Percentiles rank a stretch among this genome's conserved stretches.
Conservation (phyloP, 2,329 filamentous ascomycete species). For the Nothomitra cinnamomea region DNA sequence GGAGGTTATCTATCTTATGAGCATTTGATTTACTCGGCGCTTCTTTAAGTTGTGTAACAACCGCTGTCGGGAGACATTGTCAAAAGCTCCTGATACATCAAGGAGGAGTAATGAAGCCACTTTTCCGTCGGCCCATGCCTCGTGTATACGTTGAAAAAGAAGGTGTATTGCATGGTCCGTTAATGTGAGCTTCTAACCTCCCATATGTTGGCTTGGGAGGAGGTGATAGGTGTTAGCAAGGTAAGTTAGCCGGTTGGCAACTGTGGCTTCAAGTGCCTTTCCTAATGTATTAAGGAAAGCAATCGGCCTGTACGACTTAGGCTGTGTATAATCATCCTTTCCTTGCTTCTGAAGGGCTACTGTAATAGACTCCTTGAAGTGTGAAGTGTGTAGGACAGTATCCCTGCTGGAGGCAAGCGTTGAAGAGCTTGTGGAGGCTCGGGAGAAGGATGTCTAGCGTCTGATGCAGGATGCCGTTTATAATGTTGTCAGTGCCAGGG, state of each 20-base stretch:
- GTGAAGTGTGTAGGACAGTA: background rate
- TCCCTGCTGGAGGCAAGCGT: background rate
- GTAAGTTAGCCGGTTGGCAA: background rate
- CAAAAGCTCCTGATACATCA: constrained; percentile 6
- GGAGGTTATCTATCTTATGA: constrained; percentile 8
- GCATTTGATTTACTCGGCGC: background rate
- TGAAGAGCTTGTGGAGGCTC: background rate
- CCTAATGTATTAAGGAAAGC: background rate
- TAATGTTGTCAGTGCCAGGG: constrained; percentile 13
- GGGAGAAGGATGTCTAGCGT: background rate
- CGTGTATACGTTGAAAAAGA: constrained; percentile 3
- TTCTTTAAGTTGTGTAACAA: constrained; percentile 6
- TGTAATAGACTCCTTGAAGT: background rate
- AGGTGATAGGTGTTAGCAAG: background rate
- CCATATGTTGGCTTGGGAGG: background rate
- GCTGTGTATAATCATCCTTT: background rate
- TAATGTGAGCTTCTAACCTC: background rate
- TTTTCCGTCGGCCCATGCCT: constrained; percentile 1
- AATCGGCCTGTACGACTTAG: background rate
- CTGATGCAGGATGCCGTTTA: background rate
- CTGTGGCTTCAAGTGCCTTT: background rate
- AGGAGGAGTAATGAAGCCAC: constrained; percentile 5
- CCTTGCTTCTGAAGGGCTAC: background rate
- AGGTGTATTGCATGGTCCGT: constrained; percentile 5
- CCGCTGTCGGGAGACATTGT: constrained; percentile 5